A percentile compares a stretch with the other conserved stretches of the same genome.
phyloP scores from a whole-genome alignment of 345 rosid genomes.

The Hirschfeldia incana region DNA sequence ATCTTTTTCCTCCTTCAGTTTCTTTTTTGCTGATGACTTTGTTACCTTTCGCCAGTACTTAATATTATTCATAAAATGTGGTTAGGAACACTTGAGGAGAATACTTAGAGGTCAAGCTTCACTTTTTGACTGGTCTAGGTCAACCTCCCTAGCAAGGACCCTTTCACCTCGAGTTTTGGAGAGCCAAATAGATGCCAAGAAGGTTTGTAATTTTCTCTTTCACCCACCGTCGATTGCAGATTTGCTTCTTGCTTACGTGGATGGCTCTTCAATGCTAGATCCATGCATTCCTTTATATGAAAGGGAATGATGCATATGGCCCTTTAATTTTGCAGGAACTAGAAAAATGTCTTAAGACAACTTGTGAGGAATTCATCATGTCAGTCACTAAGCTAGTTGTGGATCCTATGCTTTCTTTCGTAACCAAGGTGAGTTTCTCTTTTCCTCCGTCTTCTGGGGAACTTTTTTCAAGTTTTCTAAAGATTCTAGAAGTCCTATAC shows the following conservation, averaged over 20 bases:
- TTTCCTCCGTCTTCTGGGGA: not conserved
- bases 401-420: conserved; percentile 98
- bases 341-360: conserved; percentile 91
- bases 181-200: conserved; percentile 96
- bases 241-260: conserved; percentile 1
- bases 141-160: conserved; percentile 91
- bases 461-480: not conserved
- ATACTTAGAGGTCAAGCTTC: conserved; percentile 96
- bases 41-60: conserved; percentile 2
- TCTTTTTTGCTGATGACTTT: not conserved
- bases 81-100: conserved; percentile 88
- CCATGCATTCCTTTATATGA: conserved; percentile 11
- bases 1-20: not conserved
- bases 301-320: conserved; percentile 15
- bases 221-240: conserved; percentile 3
- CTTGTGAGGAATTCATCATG: conserved; percentile 99
- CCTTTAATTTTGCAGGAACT: conserved; percentile 62
- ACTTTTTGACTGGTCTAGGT: conserved; percentile 94
- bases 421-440: conserved; percentile 69
- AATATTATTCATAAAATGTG: conserved; percentile 29
- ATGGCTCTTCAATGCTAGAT: not conserved
- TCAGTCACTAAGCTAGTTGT: conserved; percentile 90
- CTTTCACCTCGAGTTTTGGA: conserved; percentile 96
- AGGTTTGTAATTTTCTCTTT: conserved; percentile 50
- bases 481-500: not conserved